phyloP scores from a whole-genome alignment of 352 stramenopile genomes.

The Phytophthora cactorum region DNA sequence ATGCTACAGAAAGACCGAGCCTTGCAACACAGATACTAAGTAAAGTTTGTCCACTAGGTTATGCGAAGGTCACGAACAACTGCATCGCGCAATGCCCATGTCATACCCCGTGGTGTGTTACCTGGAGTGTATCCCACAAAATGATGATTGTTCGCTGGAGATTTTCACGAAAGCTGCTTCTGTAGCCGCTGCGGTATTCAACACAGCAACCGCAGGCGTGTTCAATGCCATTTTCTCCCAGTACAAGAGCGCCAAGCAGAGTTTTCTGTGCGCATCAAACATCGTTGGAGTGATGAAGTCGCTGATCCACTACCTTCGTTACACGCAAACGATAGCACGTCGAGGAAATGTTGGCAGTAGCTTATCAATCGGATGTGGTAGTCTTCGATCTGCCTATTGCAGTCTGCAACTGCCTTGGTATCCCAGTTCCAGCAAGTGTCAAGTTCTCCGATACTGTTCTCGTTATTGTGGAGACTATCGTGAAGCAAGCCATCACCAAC shows the following conservation, averaged over 20 bases:
- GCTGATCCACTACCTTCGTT: constrained; percentile 14
- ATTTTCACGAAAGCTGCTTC: constrained; percentile 21
- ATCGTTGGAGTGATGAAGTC: constrained; percentile 16
- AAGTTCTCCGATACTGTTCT: constrained; percentile 14
- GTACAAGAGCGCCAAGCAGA: constrained; percentile 19
- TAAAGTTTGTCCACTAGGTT: constrained; percentile 11
- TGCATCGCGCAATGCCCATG: constrained; percentile 35
- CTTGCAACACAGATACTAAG: constrained; percentile 8
- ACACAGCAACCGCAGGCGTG: constrained; percentile 31
- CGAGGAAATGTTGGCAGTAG: background rate
- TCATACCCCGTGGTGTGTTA: background rate
- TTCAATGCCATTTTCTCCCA: constrained; percentile 24
- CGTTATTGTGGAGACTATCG: constrained; percentile 14
- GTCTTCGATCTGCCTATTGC: background rate
- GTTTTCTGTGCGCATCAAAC: constrained; percentile 17
- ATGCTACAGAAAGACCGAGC: constrained; percentile 22
- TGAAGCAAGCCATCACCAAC: constrained; percentile 25
- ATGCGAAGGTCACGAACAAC: constrained; percentile 4
- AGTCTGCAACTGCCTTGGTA: background rate
- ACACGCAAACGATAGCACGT: constrained; percentile 3
- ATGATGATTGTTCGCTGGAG: constrained; percentile 31
- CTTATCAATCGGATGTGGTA: background rate
- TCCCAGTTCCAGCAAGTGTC: background rate
- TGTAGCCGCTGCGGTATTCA: background rate
- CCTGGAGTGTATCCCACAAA: background rate